phyloP scores from a whole-genome alignment of 768 basidiomycete genomes.

The Ramaria rubella region DNA sequence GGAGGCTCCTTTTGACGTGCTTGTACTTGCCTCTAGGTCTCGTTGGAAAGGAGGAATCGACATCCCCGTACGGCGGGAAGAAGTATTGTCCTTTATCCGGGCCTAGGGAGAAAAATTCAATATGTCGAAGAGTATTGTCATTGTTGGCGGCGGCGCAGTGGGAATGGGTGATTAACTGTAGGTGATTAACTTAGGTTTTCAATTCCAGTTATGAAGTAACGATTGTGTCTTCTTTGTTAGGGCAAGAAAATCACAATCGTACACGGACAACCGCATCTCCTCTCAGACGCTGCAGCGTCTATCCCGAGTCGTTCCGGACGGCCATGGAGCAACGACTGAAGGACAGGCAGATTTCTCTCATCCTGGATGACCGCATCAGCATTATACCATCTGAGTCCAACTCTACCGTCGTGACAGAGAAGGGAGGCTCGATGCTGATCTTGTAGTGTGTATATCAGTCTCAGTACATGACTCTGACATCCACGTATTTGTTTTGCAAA shows the following conservation, averaged over 20 bases:
- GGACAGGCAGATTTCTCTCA: conserved; percentile 24
- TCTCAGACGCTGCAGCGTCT: conserved; percentile 12
- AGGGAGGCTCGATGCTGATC: conserved; percentile 14
- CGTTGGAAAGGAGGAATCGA: conserved; percentile 44
- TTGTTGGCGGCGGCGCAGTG: conserved; percentile 54
- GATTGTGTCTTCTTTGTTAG: no score
- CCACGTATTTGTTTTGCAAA: no score
- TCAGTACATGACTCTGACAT: no score
- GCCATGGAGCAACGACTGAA: conserved; percentile 3
- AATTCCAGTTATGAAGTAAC: no score
- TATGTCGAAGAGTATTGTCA: conserved; percentile 33
- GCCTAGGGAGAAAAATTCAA: conserved; percentile 27
- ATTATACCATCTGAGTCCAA: background rate
- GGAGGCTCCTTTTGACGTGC: no score
- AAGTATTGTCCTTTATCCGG: no score
- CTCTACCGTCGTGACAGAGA: conserved; percentile 8
- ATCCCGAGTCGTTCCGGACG: conserved; percentile 14
- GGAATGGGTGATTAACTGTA: conserved; percentile 37
- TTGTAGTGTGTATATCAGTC: conserved; percentile 13
- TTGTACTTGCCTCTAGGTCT: no score
- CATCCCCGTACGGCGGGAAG: conserved; percentile 30
- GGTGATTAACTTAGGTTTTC: no score
- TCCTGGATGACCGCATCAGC: conserved; percentile 40
- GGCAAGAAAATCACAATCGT: no score
- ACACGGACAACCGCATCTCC: no score